Conservation (phyloP, 495 filamentous ascomycete species). For the Tuber umbilicatum region DNA sequence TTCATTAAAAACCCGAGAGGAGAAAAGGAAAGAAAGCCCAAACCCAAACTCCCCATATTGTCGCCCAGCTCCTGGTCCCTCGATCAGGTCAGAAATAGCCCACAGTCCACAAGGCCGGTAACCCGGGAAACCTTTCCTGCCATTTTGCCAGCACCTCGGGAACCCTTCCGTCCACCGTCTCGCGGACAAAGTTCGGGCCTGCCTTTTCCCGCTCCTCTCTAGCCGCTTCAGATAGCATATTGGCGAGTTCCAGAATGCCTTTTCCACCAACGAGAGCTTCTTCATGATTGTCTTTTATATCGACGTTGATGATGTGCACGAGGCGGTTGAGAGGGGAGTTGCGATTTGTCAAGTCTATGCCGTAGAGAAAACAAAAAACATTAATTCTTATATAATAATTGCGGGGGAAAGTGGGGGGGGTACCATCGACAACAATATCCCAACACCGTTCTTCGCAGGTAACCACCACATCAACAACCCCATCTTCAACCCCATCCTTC, state of each 20-base stretch:
- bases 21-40: slow-evolving; percentile 5
- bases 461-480: slow-evolving; percentile 88
- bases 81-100: slow-evolving; percentile 69
- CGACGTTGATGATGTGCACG: slow-evolving; percentile 95
- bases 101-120: slow-evolving; percentile 89
- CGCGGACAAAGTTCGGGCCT: slow-evolving; percentile 56
- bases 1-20: neutral
- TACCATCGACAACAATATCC: slow-evolving; percentile 85
- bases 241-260: slow-evolving; percentile 86
- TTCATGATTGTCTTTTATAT: slow-evolving; percentile 97
- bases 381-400: neutral
- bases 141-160: slow-evolving; percentile 89
- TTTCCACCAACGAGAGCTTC: slow-evolving; percentile 85
- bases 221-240: slow-evolving; percentile 77
- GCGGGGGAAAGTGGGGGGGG: neutral
- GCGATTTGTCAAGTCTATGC: slow-evolving; percentile 66
- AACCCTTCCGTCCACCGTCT: slow-evolving; percentile 84
- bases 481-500: slow-evolving; percentile 75
- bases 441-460: slow-evolving; percentile 98
- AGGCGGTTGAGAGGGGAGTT: slow-evolving; percentile 78
- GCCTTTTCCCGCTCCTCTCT: slow-evolving; percentile 62
- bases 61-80: neutral
- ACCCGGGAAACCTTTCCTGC: slow-evolving; percentile 88
- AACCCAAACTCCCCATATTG: neutral
- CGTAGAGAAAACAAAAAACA: neutral